Conservation (phyloP, 2,329 filamentous ascomycete genomes). For the Alternaria hordeiaustralica region DNA sequence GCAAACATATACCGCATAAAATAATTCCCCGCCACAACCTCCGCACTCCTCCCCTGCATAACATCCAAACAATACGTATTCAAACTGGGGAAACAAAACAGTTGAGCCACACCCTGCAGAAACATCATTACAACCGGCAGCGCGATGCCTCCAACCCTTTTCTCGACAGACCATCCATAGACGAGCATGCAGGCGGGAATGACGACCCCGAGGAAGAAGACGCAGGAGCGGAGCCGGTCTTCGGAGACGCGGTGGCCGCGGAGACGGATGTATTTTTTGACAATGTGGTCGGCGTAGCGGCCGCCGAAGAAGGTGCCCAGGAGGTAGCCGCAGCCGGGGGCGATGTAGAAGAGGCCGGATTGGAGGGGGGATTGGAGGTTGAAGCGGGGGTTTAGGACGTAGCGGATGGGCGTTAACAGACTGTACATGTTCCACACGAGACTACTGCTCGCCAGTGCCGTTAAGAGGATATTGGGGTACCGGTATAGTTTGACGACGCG, state of each 20-base stretch:
- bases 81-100: conserved; percentile 76
- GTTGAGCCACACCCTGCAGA: conserved; percentile 73
- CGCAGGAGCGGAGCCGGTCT: conserved; percentile 65
- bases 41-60: conserved; percentile 72
- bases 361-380: conserved; percentile 69
- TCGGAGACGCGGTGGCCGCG: conserved; percentile 69
- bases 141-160: conserved; percentile 61
- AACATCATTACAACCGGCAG: conserved; percentile 77
- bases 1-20: conserved; percentile 78
- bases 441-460: conserved; percentile 64
- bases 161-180: conserved; percentile 71
- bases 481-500: conserved; percentile 68
- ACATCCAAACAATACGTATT: conserved; percentile 86
- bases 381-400: conserved; percentile 77
- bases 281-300: conserved; percentile 70
- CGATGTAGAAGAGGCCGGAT: conserved; percentile 75
- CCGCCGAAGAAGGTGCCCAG: conserved; percentile 75
- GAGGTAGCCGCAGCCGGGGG: conserved; percentile 73
- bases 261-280: conserved; percentile 68
- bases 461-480: conserved; percentile 70
- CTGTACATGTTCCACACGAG: conserved; percentile 80
- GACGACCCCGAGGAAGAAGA: conserved; percentile 63
- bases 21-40: conserved; percentile 83
- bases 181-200: conserved; percentile 70
- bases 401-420: conserved; percentile 72